Evolutionary conservation across 495 filamentous ascomycete species (phyloP), one percentile per base, ranked within the genome.

Genomic region (Corynascus novoguineensis): DNA sequence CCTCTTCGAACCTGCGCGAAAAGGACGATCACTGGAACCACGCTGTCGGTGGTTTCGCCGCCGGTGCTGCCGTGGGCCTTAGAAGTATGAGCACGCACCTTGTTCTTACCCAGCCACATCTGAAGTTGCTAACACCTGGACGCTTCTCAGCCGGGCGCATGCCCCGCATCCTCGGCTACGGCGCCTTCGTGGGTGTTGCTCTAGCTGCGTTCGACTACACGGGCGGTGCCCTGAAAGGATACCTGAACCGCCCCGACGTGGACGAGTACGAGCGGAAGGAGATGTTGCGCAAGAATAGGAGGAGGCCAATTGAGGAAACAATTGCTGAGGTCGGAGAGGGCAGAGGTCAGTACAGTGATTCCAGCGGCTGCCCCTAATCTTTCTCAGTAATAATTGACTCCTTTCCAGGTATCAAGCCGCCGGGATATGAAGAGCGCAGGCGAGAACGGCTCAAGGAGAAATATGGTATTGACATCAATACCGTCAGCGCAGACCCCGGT

Each of bases 371-470:
- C 17, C 19, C 24, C 48, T 1, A 6, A 35, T 24, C 8, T 22
- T 14, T 27, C 17, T 25, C 15, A 50, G 25, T 55, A 49, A 58
- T 25, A 45, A 38, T 73, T 80, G 60, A 77, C 55, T 25, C 1
- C 46, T 15, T 35, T 29, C 17, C 37, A 96, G 92, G 88, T 24
- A 88, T 98, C 57, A 81, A 86, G 58, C 89, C 79, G 28, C 86
- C 87, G 14, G 89, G 89, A 25, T 98, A 96, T 59, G 86, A 86
- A 59, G 90, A 97, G 77, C 78, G 95, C 71, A 83, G 95, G 62
- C 78, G 81, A 50, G 78, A 89, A 72, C 81, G 90, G 51, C 81
- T 99, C 68, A 88, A 92, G 79, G 83, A 92, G 75, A 87, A 84
- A 60, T 97, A 96, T 65, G 92, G 92, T 54, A 82, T 96, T 59